Base-by-base conservation (phyloP, 2,329 filamentous ascomycete species). In the Didymosphaeria variabile region DNA sequence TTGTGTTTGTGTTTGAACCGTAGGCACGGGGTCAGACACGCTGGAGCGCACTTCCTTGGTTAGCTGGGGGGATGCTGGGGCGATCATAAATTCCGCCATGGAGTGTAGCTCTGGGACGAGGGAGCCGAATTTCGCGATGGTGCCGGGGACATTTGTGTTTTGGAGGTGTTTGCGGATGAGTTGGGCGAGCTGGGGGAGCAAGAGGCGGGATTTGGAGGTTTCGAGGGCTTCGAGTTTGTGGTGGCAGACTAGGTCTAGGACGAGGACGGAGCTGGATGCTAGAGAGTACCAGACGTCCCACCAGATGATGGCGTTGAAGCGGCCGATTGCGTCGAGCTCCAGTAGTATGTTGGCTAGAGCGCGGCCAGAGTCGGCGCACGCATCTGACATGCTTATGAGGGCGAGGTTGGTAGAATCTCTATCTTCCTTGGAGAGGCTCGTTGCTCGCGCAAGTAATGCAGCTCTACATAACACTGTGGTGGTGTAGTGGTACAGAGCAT, bases 211-310 rank as follows among this genome's bases (percentile, higher is more conserved):
- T 32, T 75, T 72, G 10, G 70, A 67, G 45, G 68, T 58, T 13
- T 72, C 63, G 10, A 66, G 61, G 19, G 58, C 59, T 0, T 59
- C 62, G 1, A 63, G 57, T 23, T 69, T 70, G 42, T 71, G 73
- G 31, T 68, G 55, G 50, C 69, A 80, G 51, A 73, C 72, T 7
- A 82, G 68, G 44, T 79, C 75, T 5, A 82, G 72, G 1, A 80
- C 76, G 1, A 81, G 72, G 1, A 77, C 68, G 9, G 80, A 75
- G 46, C 73, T 74, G 1, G 79, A 74, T 17, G 77, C 66, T 45
- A 81, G 73, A 3, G 77, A 67, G 45, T 78, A 81, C 72, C 79
- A 82, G 5, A 79, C 67, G 53, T 82, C 80, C 67, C 75, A 79
- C 75, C 77, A 79, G 1, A 76, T 77, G 17, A 79, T 72, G n/a